These are phyloP conservation scores for Chondrus crispus DNA, from an alignment of 23 red algal genomes.

Conservation along the genomic window DNA sequence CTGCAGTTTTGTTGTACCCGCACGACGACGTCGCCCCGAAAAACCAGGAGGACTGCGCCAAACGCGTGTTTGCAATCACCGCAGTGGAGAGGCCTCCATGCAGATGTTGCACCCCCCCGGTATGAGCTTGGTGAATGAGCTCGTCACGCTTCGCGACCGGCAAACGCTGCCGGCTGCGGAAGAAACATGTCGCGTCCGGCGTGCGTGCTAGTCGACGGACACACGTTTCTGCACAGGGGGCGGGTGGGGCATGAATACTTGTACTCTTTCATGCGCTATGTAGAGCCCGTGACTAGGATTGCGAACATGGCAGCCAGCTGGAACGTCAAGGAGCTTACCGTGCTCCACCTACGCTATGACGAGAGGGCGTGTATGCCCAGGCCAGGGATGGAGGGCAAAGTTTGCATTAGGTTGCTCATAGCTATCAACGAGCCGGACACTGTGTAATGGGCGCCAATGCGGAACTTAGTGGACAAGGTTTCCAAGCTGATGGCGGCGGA, in stretches of 20 bases:
- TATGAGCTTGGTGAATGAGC: not conserved
- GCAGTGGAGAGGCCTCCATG: not conserved
- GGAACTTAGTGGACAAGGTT: not conserved
- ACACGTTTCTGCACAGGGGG: not conserved
- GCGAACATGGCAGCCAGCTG: not conserved
- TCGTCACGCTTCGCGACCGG: not conserved
- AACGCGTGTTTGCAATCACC: not conserved
- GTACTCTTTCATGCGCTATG: slow-evolving; percentile 16
- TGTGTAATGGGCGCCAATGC: not conserved
- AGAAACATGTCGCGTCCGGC: not conserved
- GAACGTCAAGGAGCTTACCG: not conserved
- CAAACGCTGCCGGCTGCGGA: not conserved
- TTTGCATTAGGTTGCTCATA: slow-evolving; percentile 27
- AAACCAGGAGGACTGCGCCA: not conserved
- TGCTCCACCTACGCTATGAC: slow-evolving; percentile 42
- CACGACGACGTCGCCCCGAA: not conserved
- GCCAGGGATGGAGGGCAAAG: not conserved
- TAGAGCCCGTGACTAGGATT: not conserved
- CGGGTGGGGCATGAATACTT: not conserved
- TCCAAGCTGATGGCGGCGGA: not conserved
- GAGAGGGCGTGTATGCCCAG: slow-evolving; percentile 8
- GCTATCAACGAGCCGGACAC: not conserved
- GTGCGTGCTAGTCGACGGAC: slow-evolving; percentile 35
- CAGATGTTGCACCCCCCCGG: not conserved
- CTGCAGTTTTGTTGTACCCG: not conserved